phyloP scores from a whole-genome alignment of 768 basidiomycete species.

The Hemileccinum rubropunctum region DNA sequence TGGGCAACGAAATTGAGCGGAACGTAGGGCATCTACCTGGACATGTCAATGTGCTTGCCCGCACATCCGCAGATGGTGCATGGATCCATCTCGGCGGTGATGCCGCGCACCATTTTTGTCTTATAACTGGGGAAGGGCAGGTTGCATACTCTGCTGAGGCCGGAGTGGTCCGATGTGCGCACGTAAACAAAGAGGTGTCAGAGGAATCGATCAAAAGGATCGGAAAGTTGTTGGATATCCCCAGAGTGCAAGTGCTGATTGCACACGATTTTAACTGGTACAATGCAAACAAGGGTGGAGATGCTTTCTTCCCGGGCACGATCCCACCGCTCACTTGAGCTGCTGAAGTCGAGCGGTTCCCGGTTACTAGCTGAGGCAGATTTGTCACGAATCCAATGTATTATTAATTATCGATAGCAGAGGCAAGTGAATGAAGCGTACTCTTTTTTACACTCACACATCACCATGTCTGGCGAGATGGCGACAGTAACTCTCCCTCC shows the following conservation, averaged over 20 bases:
- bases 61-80: conserved; percentile 48
- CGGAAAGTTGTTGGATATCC: conserved; percentile 34
- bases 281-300: conserved; percentile 38
- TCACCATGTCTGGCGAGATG: conserved; percentile 3
- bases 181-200: conserved; percentile 40
- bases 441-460: background rate
- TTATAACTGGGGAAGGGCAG: conserved; percentile 42
- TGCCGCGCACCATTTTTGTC: conserved; percentile 49
- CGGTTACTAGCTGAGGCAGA: background rate
- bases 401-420: background rate
- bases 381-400: background rate
- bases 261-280: conserved; percentile 55
- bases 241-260: conserved; percentile 43
- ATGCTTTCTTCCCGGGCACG: conserved; percentile 28
- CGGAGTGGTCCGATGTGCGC: conserved; percentile 36
- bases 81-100: conserved; percentile 58
- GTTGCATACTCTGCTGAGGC: conserved; percentile 27
- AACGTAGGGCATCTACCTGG: conserved; percentile 45
- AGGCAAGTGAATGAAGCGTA: background rate
- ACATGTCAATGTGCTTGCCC: conserved; percentile 51
- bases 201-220: conserved; percentile 41
- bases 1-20: background rate
- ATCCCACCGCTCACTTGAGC: background rate
- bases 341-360: no score
- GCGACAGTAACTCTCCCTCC: conserved; percentile 8